Base-by-base conservation (phyloP, 2,329 filamentous ascomycete species). In the Bimuria novae-zelandiae region DNA sequence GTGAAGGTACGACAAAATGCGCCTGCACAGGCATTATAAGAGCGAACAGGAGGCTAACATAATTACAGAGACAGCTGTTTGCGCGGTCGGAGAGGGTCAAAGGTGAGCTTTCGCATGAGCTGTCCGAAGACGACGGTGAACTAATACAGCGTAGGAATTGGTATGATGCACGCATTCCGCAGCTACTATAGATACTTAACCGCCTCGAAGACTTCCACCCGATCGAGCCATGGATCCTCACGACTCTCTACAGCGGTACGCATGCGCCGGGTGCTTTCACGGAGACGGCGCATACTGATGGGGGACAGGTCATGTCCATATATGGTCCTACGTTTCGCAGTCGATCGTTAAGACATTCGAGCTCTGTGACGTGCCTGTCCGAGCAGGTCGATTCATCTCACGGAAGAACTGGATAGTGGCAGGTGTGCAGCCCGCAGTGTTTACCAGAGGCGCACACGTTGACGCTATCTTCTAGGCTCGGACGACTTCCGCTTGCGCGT, bases 351-450 rank as follows among this genome's bases (percentile, higher is more conserved):
- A 97, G 82, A 97, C 93, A 4, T 99, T 99, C 76, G 94, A 99
- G 80, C 87, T 97, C 62, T 97, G 93, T 73, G 94, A 99, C 82
- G 94, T 99, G 45, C 94, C 94, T 61, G 93, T 99, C 54, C 89
- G 94, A 76, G 94, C 94, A 58, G 94, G 94, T 70, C 90, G 94
- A 66, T 99, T 99, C 76, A 86, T 99, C 71, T 90, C 94, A 64
- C 86, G 94, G 68, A 99, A 99, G 86, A 99, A 97, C 78, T 99
- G 94, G 94, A 95, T 96, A 66, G 90, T 96, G 50, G 94, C 91
- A 78, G 94, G 94, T 71, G 55, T 40, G 69, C 48, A 33, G 16
- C 17, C 10, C 21, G 7, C 19, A n/a, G 27, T 25, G 21, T 7
- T 23, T 10, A 40, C 19, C 2, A 27, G 11, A 11, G 23, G 25